Evolutionary conservation across 306 rosid species (phyloP).

Genomic region (Amphicarpaea edgeworthii): DNA sequence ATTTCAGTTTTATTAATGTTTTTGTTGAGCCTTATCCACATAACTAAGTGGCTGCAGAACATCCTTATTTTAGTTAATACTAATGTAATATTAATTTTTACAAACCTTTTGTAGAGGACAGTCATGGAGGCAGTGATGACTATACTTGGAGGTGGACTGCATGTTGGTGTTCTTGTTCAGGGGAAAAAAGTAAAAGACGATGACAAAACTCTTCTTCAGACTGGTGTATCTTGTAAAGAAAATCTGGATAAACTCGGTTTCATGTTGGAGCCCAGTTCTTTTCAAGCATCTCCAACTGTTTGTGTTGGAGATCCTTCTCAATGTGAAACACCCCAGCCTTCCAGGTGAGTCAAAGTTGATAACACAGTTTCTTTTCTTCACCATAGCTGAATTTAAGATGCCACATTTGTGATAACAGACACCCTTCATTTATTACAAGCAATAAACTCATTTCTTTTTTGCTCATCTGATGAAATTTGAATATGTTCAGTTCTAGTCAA

Average conservation of each 20-base stretch:
- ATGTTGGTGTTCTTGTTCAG: conserved; percentile 73
- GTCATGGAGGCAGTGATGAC: conserved; percentile 86
- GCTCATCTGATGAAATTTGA: not conserved
- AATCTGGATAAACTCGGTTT: conserved; percentile 75
- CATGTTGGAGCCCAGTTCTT: conserved; percentile 71
- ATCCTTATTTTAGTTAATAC: not conserved
- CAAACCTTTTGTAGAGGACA: conserved; percentile 62
- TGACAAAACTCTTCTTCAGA: conserved; percentile 75
- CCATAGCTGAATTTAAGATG: conserved; percentile 19
- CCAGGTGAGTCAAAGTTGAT: conserved; percentile 59
- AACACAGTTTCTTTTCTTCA: conserved; percentile 33
- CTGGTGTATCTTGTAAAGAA: conserved; percentile 80
- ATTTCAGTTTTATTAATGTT: conserved; percentile 13
- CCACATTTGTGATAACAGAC: not conserved
- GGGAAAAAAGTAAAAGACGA: conserved; percentile 89
- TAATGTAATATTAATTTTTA: conserved; percentile 23
- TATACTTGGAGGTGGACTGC: conserved; percentile 73
- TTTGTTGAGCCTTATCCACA: conserved; percentile 5
- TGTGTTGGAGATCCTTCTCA: conserved; percentile 58
- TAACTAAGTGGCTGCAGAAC: not conserved
- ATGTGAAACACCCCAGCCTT: conserved; percentile 53
- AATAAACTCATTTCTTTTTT: not conserved
- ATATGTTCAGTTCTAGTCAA: conserved; percentile 24
- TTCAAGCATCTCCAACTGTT: conserved; percentile 55
- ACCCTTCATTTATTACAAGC: not conserved